Percentiles rank a stretch among this genome's conserved stretches.
Conservation (phyloP, 352 stramenopile genomes). For the Globisporangium polare region DNA sequence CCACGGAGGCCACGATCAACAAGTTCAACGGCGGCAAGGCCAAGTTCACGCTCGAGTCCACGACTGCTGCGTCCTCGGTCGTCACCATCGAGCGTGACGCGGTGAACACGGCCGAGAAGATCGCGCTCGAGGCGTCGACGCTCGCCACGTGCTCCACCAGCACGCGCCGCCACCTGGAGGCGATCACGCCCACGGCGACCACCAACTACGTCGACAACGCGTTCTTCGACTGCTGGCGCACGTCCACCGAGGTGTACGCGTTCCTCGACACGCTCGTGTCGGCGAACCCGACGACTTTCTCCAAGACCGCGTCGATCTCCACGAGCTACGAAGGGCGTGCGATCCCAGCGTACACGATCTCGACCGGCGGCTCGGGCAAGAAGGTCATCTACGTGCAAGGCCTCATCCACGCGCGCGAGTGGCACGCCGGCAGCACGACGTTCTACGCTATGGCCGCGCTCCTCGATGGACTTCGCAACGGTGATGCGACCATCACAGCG, state of each 20-base stretch:
- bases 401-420: slow-evolving; percentile 16
- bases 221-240: slow-evolving; percentile 33
- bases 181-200: not conserved
- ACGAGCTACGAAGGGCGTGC: slow-evolving; percentile 13
- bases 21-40: slow-evolving; percentile 10
- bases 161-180: slow-evolving; percentile 5
- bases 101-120: slow-evolving; percentile 1
- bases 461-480: slow-evolving; percentile 18
- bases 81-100: too few relatives aligned
- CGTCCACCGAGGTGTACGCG: slow-evolving; percentile 19
- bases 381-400: slow-evolving; percentile 20
- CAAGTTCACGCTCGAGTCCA: too few relatives aligned
- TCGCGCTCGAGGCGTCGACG: slow-evolving; percentile 1
- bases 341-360: slow-evolving; percentile 26
- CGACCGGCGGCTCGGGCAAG: slow-evolving; percentile 4
- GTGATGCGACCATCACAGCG: slow-evolving; percentile 9
- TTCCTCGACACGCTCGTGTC: slow-evolving; percentile 22
- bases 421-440: slow-evolving; percentile 10
- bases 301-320: slow-evolving; percentile 10
- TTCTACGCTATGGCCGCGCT: slow-evolving; percentile 16
- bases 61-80: too few relatives aligned
- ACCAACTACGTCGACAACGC: slow-evolving; percentile 16
- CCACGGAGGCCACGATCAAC: slow-evolving; percentile 6
- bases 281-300: slow-evolving; percentile 10
- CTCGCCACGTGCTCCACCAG: not conserved